Evolutionary conservation across 1,284 basidiomycete genomes (phyloP).

Genomic region (Cryptococcus sp.): DNA sequence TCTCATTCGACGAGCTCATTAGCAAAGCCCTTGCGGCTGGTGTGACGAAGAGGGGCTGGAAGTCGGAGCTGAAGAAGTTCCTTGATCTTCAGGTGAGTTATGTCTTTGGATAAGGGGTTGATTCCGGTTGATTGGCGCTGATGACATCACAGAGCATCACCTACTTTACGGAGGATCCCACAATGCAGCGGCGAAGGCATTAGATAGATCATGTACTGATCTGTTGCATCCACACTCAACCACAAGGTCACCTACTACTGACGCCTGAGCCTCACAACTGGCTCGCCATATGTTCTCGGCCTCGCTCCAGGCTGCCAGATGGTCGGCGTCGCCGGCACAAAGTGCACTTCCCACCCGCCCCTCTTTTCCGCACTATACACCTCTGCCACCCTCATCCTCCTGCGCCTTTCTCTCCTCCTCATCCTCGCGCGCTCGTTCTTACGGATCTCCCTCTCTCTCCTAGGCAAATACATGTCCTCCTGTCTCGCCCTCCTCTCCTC

Average conservation of each 20-base stretch:
- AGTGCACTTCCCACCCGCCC: constrained; percentile 40
- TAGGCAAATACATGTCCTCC: constrained; percentile 33
- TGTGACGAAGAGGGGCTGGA: constrained; percentile 37
- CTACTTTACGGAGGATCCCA: constrained; percentile 42
- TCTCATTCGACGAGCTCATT: constrained; percentile 45
- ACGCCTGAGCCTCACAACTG: constrained; percentile 5
- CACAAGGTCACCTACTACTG: no score
- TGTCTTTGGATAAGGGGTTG: no score
- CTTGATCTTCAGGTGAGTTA: constrained; percentile 42
- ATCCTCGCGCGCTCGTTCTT: constrained; percentile 24
- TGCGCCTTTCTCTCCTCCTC: constrained; percentile 25
- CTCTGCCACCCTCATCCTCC: constrained; percentile 14
- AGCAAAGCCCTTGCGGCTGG: constrained; percentile 32
- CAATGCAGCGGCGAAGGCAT: constrained; percentile 32
- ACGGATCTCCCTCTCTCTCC: constrained; percentile 27
- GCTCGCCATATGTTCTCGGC: constrained; percentile 40
- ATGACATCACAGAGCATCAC: constrained; percentile 37
- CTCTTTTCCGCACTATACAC: constrained; percentile 7
- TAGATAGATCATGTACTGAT: constrained; percentile 10
- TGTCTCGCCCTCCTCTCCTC: constrained; percentile 24
- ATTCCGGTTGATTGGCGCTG: background rate
- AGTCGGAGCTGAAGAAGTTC: constrained; percentile 34
- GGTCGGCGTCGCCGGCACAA: constrained; percentile 31
- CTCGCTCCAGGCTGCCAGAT: constrained; percentile 36
- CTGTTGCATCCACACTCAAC: no score